A percentile compares a stretch with the other conserved stretches of the same genome.
Evolutionary conservation across 805 yeast species (phyloP).

Genomic region (Spathaspora passalidarum): DNA sequence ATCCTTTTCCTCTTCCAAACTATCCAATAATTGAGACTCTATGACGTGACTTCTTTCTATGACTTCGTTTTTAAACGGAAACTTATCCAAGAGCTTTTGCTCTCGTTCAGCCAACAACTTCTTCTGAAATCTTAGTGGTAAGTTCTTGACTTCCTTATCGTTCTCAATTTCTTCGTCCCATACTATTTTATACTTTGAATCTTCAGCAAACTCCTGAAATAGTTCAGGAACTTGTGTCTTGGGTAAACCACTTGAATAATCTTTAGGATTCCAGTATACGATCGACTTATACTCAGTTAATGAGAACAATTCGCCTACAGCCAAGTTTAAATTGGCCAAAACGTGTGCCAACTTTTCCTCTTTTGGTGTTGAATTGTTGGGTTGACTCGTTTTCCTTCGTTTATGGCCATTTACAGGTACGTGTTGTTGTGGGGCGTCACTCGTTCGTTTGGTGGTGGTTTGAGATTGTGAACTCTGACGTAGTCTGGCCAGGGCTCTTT

Average conservation of each 20-base stretch:
- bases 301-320: constrained; percentile 63
- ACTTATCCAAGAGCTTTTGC: constrained; percentile 24
- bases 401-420: constrained; percentile 8
- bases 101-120: constrained; percentile 35
- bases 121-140: constrained; percentile 41
- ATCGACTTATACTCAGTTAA: constrained; percentile 58
- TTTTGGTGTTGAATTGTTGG: constrained; percentile 6
- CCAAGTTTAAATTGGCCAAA: constrained; percentile 43
- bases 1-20: constrained; percentile 1
- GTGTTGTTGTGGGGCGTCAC: neutral
- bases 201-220: constrained; percentile 27
- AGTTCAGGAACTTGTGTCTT: constrained; percentile 28
- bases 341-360: constrained; percentile 37
- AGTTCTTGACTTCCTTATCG: constrained; percentile 20
- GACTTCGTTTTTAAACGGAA: constrained; percentile 34
- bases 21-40: constrained; percentile 17
- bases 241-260: constrained; percentile 20
- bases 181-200: constrained; percentile 22
- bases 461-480: neutral
- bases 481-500: constrained; percentile 4
- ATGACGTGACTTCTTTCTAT: constrained; percentile 17
- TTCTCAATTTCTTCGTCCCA: constrained; percentile 32
- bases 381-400: constrained; percentile 19
- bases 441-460: neutral
- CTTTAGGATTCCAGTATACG: constrained; percentile 59